Conservation (phyloP, 1,139 yeast genomes). For the Barnettozyma hawaiiensis region DNA sequence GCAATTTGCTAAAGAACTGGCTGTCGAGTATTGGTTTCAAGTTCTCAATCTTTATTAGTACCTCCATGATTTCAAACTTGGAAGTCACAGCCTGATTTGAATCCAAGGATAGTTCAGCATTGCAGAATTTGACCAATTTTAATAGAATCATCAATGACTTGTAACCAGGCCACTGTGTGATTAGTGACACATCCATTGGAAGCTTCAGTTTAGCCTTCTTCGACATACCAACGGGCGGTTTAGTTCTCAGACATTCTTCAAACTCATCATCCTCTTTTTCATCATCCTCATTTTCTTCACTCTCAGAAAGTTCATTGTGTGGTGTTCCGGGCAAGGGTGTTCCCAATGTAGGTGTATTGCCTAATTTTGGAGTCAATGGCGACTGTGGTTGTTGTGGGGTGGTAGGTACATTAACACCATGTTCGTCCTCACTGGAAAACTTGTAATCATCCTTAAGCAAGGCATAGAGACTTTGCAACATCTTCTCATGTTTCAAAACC, state of each 20-base stretch:
- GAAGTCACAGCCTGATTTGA: constrained; percentile 2
- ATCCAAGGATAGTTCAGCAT: constrained; percentile 32
- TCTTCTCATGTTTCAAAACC: constrained; percentile 41
- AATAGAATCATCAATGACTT: constrained; percentile 43
- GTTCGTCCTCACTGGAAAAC: constrained; percentile 13
- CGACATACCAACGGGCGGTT: constrained; percentile 59
- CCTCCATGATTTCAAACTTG: constrained; percentile 23
- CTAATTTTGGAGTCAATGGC: constrained; percentile 2
- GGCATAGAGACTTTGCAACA: constrained; percentile 26
- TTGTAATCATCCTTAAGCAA: constrained; percentile 24
- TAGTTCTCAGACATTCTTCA: constrained; percentile 29
- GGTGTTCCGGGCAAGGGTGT: constrained; percentile 10
- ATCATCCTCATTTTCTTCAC: constrained; percentile 6
- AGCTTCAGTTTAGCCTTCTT: constrained; percentile 52
- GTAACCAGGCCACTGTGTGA: constrained; percentile 57
- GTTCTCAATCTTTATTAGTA: constrained; percentile 38
- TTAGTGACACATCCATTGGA: constrained; percentile 45
- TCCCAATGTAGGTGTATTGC: neutral
- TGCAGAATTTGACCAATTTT: constrained; percentile 36
- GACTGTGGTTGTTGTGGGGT: constrained; percentile 5
- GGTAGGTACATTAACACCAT: constrained; percentile 9
- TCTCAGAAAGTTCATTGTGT: constrained; percentile 2
- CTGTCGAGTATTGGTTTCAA: constrained; percentile 5
- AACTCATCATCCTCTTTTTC: constrained; percentile 12
- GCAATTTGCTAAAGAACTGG: constrained; percentile 23